Evolutionary conservation across 2,329 filamentous ascomycete species (phyloP).

Genomic region (Mollisiaceae sp.): DNA sequence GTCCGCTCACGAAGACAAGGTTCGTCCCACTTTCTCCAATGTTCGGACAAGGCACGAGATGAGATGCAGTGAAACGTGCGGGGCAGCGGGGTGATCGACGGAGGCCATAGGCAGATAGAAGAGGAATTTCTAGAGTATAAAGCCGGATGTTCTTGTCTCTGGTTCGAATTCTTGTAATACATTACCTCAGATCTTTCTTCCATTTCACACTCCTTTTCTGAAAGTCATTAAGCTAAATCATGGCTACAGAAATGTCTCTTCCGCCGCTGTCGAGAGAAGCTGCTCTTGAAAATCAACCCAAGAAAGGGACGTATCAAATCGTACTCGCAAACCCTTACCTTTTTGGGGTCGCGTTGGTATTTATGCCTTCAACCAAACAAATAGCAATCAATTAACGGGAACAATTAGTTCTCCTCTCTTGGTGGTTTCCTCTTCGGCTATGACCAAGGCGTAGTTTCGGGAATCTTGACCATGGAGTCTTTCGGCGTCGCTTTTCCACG

Average conservation of each 20-base stretch:
- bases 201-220: neutral
- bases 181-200: neutral
- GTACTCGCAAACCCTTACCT: slow-evolving; percentile 18
- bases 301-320: slow-evolving; percentile 8
- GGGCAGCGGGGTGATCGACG: slow-evolving; percentile 1
- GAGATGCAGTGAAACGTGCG: neutral
- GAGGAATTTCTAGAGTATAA: neutral
- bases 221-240: neutral
- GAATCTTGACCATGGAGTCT: slow-evolving; percentile 51
- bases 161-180: neutral
- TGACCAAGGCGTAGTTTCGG: slow-evolving; percentile 53
- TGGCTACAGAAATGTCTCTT: neutral
- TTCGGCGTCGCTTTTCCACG: slow-evolving; percentile 48
- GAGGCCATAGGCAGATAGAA: neutral
- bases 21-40: neutral
- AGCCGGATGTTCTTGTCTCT: neutral
- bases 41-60: too few species aligned
- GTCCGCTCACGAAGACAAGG: neutral
- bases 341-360: slow-evolving; percentile 15
- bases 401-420: slow-evolving; percentile 46
- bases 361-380: neutral
- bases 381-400: neutral
- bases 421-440: slow-evolving; percentile 53
- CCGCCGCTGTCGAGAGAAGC: neutral
- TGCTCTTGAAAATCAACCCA: neutral